phyloP scores from a whole-genome alignment of 768 basidiomycete species.

The Rhodosporidiobolus odoratus region DNA sequence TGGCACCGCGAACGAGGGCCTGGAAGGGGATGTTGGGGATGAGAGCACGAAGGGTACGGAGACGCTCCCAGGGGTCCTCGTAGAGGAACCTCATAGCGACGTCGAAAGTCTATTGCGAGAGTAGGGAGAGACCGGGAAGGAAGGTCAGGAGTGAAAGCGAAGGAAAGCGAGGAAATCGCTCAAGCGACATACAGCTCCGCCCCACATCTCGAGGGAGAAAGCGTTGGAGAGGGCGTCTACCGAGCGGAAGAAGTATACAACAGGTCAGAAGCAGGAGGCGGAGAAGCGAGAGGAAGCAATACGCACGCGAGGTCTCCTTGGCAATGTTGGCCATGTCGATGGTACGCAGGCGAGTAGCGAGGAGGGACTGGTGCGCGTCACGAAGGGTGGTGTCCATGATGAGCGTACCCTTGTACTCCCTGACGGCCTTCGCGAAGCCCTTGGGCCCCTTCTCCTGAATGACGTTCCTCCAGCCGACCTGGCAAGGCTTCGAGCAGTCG shows the following conservation, averaged over 20 bases:
- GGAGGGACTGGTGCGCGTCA: constrained; percentile 95
- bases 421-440: constrained; percentile 95
- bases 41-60: constrained; percentile 85
- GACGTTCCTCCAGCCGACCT: constrained; percentile 93
- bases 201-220: constrained; percentile 97
- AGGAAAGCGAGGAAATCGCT: background rate
- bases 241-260: no score
- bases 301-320: constrained; percentile 92
- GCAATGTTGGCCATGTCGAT: constrained; percentile 98
- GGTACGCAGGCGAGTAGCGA: constrained; percentile 92
- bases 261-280: no score
- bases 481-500: constrained; percentile 76
- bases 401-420: constrained; percentile 87
- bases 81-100: constrained; percentile 99
- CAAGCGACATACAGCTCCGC: constrained; percentile 54
- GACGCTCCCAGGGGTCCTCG: constrained; percentile 98
- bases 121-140: no score
- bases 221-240: constrained; percentile 91
- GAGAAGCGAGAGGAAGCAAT: no score
- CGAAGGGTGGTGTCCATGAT: constrained; percentile 72
- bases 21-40: constrained; percentile 99
- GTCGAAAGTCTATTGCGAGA: constrained; percentile 86
- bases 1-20: constrained; percentile 95
- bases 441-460: constrained; percentile 96
- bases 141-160: background rate